Conservation (phyloP, 345 rosid species). For the Gossypium australe region DNA sequence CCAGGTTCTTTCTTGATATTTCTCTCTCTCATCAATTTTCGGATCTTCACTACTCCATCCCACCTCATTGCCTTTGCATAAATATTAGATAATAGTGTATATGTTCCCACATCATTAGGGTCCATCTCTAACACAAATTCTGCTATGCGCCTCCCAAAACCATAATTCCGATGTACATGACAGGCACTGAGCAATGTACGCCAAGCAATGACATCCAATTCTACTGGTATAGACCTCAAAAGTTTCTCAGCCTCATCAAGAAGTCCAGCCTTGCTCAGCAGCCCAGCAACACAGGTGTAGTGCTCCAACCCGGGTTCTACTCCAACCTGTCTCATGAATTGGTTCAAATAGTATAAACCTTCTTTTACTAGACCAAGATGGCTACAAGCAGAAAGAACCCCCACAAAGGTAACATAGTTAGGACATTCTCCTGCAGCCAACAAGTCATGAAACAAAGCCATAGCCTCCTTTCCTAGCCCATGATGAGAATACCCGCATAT, state of each 20-base stretch:
- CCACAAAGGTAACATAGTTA: slow-evolving; percentile 66
- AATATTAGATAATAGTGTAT: slow-evolving; percentile 49
- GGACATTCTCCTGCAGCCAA: slow-evolving; percentile 46
- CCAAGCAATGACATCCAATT: slow-evolving; percentile 83
- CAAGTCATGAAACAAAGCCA: slow-evolving; percentile 52
- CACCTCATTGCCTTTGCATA: slow-evolving; percentile 66
- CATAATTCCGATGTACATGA: slow-evolving; percentile 50
- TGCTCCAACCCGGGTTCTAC: slow-evolving; percentile 69
- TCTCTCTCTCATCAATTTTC: slow-evolving; percentile 56
- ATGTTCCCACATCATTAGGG: slow-evolving; percentile 66
- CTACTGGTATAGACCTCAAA: slow-evolving; percentile 57
- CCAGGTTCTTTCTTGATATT: slow-evolving; percentile 83
- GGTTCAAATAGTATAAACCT: slow-evolving; percentile 53
- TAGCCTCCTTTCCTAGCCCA: slow-evolving; percentile 63
- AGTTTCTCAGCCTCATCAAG: slow-evolving; percentile 54
- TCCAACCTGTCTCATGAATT: slow-evolving; percentile 47
- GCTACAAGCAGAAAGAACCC: slow-evolving; percentile 74
- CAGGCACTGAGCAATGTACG: slow-evolving; percentile 68
- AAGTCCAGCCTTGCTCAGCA: slow-evolving; percentile 65
- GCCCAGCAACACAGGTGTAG: slow-evolving; percentile 69
- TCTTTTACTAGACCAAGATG: slow-evolving; percentile 54
- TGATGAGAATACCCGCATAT: slow-evolving; percentile 77
- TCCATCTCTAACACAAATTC: slow-evolving; percentile 39
- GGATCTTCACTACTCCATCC: slow-evolving; percentile 62
- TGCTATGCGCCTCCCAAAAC: slow-evolving; percentile 54